Evolutionary conservation across 2,329 filamentous ascomycete genomes (phyloP).

Genomic region (Phialocephala subalpina): DNA sequence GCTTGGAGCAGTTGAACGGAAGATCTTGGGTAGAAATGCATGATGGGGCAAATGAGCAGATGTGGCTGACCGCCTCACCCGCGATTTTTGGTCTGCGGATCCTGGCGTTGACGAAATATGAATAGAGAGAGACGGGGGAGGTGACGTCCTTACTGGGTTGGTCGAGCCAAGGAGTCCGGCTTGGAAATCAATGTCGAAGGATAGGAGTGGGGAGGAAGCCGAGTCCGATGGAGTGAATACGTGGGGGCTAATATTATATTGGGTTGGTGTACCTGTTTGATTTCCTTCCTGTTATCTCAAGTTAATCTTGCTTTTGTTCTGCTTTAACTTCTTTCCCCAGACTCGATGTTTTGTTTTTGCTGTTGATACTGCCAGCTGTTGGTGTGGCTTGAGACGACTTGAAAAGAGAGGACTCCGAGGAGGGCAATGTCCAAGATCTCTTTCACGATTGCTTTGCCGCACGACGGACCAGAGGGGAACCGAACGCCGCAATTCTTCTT

Average conservation of each 20-base stretch:
- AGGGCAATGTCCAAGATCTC: constrained; percentile 22
- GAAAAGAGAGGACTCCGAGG: neutral
- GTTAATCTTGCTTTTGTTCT: constrained; percentile 3
- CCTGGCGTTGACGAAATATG: neutral
- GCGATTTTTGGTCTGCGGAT: neutral
- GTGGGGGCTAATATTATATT: neutral
- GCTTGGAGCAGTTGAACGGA: neutral
- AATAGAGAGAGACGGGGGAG: too few species aligned
- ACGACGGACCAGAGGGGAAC: constrained; percentile 17
- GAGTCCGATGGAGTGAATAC: neutral
- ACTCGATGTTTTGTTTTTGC: neutral
- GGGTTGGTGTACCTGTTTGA: neutral
- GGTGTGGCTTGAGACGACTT: neutral
- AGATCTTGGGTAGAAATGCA: neutral
- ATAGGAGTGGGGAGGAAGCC: neutral
- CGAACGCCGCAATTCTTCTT: constrained; percentile 21
- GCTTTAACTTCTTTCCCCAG: neutral
- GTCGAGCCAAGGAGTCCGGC: neutral
- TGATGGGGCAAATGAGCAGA: neutral
- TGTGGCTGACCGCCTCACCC: neutral
- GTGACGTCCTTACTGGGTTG: neutral
- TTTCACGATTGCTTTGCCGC: constrained; percentile 23
- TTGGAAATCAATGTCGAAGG: neutral
- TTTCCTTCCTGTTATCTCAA: neutral
- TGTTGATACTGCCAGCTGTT: neutral